phyloP scores from a whole-genome alignment of 305 asterid genomes.

The Nicotiana rustica region DNA sequence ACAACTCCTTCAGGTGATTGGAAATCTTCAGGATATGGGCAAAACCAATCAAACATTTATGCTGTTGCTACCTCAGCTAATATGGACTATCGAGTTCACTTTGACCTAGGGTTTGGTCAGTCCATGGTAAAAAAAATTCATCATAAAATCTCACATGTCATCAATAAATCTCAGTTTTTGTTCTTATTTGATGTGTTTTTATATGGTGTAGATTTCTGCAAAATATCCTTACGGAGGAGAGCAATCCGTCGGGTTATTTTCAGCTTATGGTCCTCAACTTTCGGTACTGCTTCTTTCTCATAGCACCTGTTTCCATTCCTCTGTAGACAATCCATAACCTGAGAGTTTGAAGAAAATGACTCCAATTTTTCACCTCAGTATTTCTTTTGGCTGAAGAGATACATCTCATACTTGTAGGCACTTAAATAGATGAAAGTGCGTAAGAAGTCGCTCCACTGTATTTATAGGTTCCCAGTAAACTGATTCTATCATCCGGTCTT shows the following conservation, averaged over 20 bases:
- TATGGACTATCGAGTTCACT: slow-evolving; percentile 53
- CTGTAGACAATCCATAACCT: not conserved
- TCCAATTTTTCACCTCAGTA: not conserved
- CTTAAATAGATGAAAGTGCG: not conserved
- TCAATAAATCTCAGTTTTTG: not conserved
- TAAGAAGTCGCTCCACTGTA: too few relatives aligned
- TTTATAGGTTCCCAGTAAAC: too few relatives aligned
- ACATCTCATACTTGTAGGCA: not conserved
- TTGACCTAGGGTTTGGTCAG: slow-evolving; percentile 70
- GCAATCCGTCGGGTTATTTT: slow-evolving; percentile 56
- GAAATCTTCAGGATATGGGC: slow-evolving; percentile 53
- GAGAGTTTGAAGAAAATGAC: not conserved
- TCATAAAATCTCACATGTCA: not conserved
- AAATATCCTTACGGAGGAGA: slow-evolving; percentile 65
- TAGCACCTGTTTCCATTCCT: not conserved
- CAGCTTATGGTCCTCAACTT: slow-evolving; percentile 58
- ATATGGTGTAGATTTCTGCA: slow-evolving; percentile 54
- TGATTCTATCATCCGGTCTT: too few relatives aligned
- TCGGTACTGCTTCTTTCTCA: slow-evolving; percentile 43
- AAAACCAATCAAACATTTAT: slow-evolving; percentile 51
- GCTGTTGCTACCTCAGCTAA: slow-evolving; percentile 27
- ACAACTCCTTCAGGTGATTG: slow-evolving; percentile 57
- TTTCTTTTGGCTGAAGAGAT: not conserved
- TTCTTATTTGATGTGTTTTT: not conserved
- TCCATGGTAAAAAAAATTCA: slow-evolving; percentile 52